Evolutionary conservation across 208 protist species (phyloP), one percentile per base, ranked within the genome.

Genomic region (Trypanosoma caninum): DNA sequence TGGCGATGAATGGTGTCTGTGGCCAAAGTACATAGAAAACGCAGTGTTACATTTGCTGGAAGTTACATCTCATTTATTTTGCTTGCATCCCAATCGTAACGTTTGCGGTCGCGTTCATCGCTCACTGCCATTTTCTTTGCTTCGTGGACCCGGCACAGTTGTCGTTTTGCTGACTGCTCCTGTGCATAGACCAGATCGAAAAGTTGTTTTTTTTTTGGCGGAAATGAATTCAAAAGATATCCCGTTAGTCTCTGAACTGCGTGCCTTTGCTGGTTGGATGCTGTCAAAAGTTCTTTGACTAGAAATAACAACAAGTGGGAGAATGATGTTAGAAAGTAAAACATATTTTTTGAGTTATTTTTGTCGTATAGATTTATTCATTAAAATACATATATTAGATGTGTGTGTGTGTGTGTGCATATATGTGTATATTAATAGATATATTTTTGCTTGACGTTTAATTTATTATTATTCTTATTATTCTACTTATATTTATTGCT

Each of bases 261-360:
- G 48, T 28, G 60, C 68, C 9, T 76, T 88, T 31, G 59, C 74
- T 31, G 56, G 52, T 35, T 84, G 82, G 82, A 14, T 88, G 10
- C 50, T 84, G n/a, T 45, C 65, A 22, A 76, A 63, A 58, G 46
- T 59, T 68, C 10, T 75, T 3, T 78, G 56, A 46, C 13, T 0
- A 3, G 8, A 11, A 14, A n/a, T n/a, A n/a, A n/a, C n/a, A n/a
- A n/a, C n/a, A n/a, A n/a, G n/a, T n/a, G n/a, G n/a, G n/a, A n/a
- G n/a, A n/a, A n/a, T n/a, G n/a, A n/a, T n/a, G n/a, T n/a, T n/a
- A n/a, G n/a, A n/a, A n/a, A n/a, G n/a, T n/a, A n/a, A n/a, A n/a
- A n/a, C n/a, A n/a, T 56, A 41, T 53, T 55, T 37, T 22, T 35
- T 56, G 22, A 16, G 42, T 53, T 10, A 45, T 64, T 48, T 25